These are phyloP conservation scores for Ceriops decandra DNA, from an alignment of 345 rosid genomes.

Conservation along the genomic window DNA sequence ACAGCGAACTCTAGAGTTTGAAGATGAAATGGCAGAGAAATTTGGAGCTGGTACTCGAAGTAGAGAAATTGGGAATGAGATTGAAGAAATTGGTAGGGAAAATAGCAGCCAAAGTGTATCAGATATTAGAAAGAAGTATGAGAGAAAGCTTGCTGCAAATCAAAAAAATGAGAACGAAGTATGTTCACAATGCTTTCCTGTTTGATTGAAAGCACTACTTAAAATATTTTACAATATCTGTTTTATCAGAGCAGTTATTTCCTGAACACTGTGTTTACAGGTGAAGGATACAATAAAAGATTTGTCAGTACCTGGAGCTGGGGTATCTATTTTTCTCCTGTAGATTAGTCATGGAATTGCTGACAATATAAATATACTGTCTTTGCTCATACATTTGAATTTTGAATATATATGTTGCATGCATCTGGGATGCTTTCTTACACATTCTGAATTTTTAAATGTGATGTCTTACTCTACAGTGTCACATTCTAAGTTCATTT, in stretches of 20 bases:
- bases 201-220: not conserved
- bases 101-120: conserved; percentile 60
- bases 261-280: conserved; percentile 36
- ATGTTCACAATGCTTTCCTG: conserved; percentile 18
- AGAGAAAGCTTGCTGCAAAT: conserved; percentile 78
- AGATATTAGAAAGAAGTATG: conserved; percentile 92
- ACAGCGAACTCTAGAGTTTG: conserved; percentile 93
- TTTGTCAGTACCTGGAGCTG: conserved; percentile 86
- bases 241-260: not conserved
- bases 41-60: conserved; percentile 77
- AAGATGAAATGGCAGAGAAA: conserved; percentile 88
- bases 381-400: not conserved
- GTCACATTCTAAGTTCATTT: too few relatives aligned
- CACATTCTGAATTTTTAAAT: not conserved
- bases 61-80: conserved; percentile 63
- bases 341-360: not conserved
- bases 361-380: not conserved
- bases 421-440: conserved; percentile 3
- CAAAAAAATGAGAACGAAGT: conserved; percentile 62
- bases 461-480: too few relatives aligned
- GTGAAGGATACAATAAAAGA: conserved; percentile 70
- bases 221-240: not conserved
- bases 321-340: conserved; percentile 52
- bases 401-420: not conserved
- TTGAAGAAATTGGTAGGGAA: conserved; percentile 80